Percentiles rank a stretch among this genome's conserved stretches.
These are phyloP conservation scores for Kwoniella shivajii DNA, from an alignment of 1,284 basidiomycete genomes.

Conservation along the genomic window DNA sequence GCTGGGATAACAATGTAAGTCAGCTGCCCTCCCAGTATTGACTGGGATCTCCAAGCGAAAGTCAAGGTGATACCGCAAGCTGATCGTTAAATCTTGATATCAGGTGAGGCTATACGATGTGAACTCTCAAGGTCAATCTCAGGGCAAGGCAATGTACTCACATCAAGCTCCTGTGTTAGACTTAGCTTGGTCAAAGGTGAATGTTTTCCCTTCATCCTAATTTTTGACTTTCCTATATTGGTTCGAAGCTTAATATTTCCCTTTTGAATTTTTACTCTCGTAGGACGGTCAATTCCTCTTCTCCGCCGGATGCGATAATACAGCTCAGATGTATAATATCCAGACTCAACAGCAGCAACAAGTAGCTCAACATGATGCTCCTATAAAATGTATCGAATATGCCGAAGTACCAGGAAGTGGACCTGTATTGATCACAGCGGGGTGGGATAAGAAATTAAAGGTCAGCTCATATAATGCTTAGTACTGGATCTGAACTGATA, in stretches of 20 bases:
- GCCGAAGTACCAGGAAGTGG: constrained; percentile 64
- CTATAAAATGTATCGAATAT: constrained; percentile 75
- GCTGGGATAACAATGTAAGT: constrained; percentile 76
- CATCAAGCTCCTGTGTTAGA: constrained; percentile 82
- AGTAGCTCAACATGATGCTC: constrained; percentile 81
- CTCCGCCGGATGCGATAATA: constrained; percentile 84
- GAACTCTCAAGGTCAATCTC: constrained; percentile 58
- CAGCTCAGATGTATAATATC: constrained; percentile 77
- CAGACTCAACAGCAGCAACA: constrained; percentile 68
- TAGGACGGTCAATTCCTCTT: constrained; percentile 78
- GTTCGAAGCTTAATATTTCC: no score
- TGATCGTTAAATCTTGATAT: no score
- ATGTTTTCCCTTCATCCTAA: no score
- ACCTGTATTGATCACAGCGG: constrained; percentile 77
- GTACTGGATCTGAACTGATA: neutral
- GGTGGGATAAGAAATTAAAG: constrained; percentile 91
- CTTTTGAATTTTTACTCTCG: no score
- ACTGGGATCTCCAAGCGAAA: neutral
- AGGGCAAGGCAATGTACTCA: constrained; percentile 78
- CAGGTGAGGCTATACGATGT: constrained; percentile 64
- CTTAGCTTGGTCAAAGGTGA: constrained; percentile 74
- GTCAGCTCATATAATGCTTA: constrained; percentile 54
- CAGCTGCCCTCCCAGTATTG: neutral
- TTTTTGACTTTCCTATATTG: no score
- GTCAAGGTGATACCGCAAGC: neutral